Conservation (phyloP, 352 stramenopile genomes). For the Globisporangium nodosum region DNA sequence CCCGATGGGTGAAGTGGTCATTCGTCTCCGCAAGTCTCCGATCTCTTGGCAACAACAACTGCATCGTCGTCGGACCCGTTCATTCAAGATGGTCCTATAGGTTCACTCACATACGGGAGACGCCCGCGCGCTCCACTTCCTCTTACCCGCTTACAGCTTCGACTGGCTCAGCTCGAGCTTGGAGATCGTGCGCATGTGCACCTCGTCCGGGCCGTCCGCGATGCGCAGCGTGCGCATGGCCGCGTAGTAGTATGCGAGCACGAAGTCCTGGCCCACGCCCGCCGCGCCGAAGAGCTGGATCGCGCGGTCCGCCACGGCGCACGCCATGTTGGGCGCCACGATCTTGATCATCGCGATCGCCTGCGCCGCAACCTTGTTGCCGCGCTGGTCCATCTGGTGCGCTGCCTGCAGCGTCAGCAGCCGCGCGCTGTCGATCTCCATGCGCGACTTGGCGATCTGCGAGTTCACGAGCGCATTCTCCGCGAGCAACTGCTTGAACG, state of each 20-base stretch:
- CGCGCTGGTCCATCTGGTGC: slow-evolving; percentile 83
- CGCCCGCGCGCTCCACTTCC: too few species aligned
- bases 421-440: slow-evolving; percentile 77
- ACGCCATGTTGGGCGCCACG: slow-evolving; percentile 89
- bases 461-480: slow-evolving; percentile 78
- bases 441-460: slow-evolving; percentile 79
- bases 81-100: too few species aligned
- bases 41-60: too few species aligned
- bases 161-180: slow-evolving; percentile 86
- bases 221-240: slow-evolving; percentile 91
- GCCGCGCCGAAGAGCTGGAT: slow-evolving; percentile 80
- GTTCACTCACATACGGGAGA: too few species aligned
- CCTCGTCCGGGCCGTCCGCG: slow-evolving; percentile 95
- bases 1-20: too few species aligned
- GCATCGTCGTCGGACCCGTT: too few species aligned
- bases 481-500: slow-evolving; percentile 93
- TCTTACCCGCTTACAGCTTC: slow-evolving; percentile 22
- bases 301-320: slow-evolving; percentile 87
- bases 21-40: too few species aligned
- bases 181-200: slow-evolving; percentile 94
- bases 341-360: slow-evolving; percentile 97
- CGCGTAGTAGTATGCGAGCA: slow-evolving; percentile 90
- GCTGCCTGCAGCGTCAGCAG: slow-evolving; percentile 88
- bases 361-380: slow-evolving; percentile 85
- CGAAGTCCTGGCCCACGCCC: slow-evolving; percentile 91